These are phyloP conservation scores for Ogataea neopini DNA, from an alignment of 805 yeast genomes.

Conservation along the genomic window DNA sequence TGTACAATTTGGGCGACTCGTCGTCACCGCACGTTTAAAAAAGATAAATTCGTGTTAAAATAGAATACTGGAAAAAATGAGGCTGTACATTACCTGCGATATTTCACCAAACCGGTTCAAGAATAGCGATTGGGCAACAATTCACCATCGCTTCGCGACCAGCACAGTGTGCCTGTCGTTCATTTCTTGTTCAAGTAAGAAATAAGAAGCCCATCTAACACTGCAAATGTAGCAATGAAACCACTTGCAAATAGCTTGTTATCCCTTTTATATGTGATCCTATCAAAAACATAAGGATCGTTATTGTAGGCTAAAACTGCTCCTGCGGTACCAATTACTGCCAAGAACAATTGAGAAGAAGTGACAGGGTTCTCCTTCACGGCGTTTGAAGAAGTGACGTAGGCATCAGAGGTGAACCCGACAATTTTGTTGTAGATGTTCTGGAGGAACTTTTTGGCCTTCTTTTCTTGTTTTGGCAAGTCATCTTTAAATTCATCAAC, in stretches of 20 bases:
- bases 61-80: no score
- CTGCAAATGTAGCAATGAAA: slow-evolving; percentile 18
- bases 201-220: slow-evolving; percentile 21
- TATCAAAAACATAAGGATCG: slow-evolving; percentile 19
- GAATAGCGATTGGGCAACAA: no score
- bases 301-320: slow-evolving; percentile 16
- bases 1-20: no score
- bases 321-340: slow-evolving; percentile 25
- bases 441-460: slow-evolving; percentile 18
- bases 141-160: no score
- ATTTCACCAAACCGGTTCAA: no score
- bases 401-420: slow-evolving; percentile 13
- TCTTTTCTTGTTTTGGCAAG: slow-evolving; percentile 20
- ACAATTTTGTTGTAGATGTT: slow-evolving; percentile 15
- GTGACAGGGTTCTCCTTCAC: slow-evolving; percentile 25
- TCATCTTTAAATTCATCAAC: slow-evolving; percentile 25
- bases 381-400: slow-evolving; percentile 14
- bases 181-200: slow-evolving; percentile 18
- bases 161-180: no score
- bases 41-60: no score
- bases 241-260: slow-evolving; percentile 13
- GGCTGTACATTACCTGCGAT: no score
- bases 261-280: slow-evolving; percentile 13
- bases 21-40: no score
- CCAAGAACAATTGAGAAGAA: slow-evolving; percentile 25